Conservation (phyloP, 2,329 filamentous ascomycete species). For the Arthrocladium fulminans region DNA sequence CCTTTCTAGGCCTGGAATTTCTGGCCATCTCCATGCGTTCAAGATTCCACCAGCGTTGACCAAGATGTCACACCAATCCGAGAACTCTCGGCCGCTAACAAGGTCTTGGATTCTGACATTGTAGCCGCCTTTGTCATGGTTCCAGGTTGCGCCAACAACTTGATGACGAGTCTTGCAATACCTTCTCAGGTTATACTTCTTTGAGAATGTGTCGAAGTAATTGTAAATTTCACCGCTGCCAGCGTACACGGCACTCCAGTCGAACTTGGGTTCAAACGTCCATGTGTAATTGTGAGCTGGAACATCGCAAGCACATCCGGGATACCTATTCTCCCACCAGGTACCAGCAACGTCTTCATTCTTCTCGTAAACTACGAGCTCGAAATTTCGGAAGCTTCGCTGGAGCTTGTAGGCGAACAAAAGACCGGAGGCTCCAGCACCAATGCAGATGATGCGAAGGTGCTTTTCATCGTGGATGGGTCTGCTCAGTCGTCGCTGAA, state of each 20-base stretch:
- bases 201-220: slow-evolving; percentile 32
- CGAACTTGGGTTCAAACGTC: slow-evolving; percentile 34
- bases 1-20: slow-evolving; percentile 22
- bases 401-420: slow-evolving; percentile 35
- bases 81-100: slow-evolving; percentile 20
- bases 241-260: slow-evolving; percentile 37
- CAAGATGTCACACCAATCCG: slow-evolving; percentile 29
- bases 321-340: slow-evolving; percentile 35
- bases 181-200: slow-evolving; percentile 33
- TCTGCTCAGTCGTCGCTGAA: slow-evolving; percentile 37
- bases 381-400: slow-evolving; percentile 27
- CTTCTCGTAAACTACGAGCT: slow-evolving; percentile 37
- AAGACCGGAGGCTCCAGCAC: slow-evolving; percentile 29
- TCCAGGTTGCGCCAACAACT: slow-evolving; percentile 32
- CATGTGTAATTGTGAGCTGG: slow-evolving; percentile 44
- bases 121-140: slow-evolving; percentile 26
- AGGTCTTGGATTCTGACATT: slow-evolving; percentile 32
- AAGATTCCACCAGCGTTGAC: slow-evolving; percentile 28
- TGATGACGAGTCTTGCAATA: slow-evolving; percentile 32
- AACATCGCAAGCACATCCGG: slow-evolving; percentile 50
- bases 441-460: slow-evolving; percentile 20
- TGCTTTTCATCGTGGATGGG: slow-evolving; percentile 17
- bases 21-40: slow-evolving; percentile 26
- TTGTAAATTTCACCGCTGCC: slow-evolving; percentile 34
- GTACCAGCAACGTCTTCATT: slow-evolving; percentile 34